phyloP scores from a whole-genome alignment of 2,329 filamentous ascomycete genomes.

The Colletotrichum australisinense region DNA sequence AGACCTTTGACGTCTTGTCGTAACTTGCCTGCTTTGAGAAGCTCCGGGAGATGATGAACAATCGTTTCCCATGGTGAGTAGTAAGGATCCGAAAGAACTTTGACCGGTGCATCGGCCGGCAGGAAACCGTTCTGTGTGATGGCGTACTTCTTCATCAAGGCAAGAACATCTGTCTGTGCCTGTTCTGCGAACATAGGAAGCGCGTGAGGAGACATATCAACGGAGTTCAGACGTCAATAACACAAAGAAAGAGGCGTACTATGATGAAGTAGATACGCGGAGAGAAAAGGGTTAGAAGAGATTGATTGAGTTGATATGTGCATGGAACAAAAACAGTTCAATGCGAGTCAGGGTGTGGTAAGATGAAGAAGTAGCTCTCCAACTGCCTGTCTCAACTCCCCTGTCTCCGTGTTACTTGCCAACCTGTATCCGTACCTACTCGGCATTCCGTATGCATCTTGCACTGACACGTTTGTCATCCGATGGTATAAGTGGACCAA shows the following conservation, averaged over 20 bases:
- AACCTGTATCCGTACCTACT: neutral
- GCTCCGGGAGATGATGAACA: conserved; percentile 72
- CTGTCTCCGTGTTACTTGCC: neutral
- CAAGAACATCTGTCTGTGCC: conserved; percentile 21
- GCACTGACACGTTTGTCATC: conserved; percentile 8
- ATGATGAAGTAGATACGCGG: neutral
- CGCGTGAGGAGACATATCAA: conserved; percentile 56
- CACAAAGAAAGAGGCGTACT: neutral
- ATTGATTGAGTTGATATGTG: neutral
- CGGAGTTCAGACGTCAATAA: neutral
- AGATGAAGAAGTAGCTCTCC: conserved; percentile 22
- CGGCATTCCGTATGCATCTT: no score
- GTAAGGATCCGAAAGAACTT: conserved; percentile 74
- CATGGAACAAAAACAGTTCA: neutral
- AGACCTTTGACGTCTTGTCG: conserved; percentile 72
- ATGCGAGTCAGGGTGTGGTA: conserved; percentile 13
- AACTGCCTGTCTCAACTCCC: neutral
- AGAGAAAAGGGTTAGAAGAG: neutral
- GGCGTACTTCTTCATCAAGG: conserved; percentile 46
- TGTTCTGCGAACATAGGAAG: conserved; percentile 38
- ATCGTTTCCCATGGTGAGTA: conserved; percentile 85
- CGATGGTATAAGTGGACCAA: conserved; percentile 19
- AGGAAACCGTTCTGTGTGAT: conserved; percentile 78
- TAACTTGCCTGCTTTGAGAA: conserved; percentile 74
- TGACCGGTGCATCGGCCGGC: conserved; percentile 75